A percentile compares a stretch with the other conserved stretches of the same genome.
Evolutionary conservation across 179 eudicot species (phyloP).

Genomic region (Carnegiea gigantea): DNA sequence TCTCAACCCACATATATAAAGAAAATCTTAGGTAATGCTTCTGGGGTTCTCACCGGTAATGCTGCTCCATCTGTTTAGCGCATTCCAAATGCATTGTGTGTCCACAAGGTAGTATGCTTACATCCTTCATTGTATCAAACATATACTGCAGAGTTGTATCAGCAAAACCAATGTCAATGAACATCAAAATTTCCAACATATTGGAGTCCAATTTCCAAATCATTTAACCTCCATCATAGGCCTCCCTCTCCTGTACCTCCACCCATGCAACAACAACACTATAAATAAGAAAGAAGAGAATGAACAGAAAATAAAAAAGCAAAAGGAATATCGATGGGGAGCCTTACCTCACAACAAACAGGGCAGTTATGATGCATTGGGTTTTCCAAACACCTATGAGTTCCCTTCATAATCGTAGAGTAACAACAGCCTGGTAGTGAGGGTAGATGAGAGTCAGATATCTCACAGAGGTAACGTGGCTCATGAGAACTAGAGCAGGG

Average conservation of each 20-base stretch:
- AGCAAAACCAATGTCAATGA: conserved; percentile 5
- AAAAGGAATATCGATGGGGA: too few relatives aligned
- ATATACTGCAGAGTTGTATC: conserved; percentile 43
- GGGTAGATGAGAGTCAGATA: conserved; percentile 2
- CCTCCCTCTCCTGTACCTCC: too few relatives aligned
- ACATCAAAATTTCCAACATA: neutral
- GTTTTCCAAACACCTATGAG: conserved; percentile 60
- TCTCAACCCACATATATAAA: neutral
- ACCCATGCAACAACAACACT: too few relatives aligned
- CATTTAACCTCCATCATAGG: neutral
- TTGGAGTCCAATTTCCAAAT: neutral
- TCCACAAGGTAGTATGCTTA: conserved; percentile 57
- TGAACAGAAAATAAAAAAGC: neutral
- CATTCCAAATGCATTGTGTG: conserved; percentile 69
- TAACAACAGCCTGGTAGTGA: conserved; percentile 49
- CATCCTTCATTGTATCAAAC: conserved; percentile 56
- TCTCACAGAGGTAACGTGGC: too few relatives aligned
- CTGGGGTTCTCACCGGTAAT: conserved; percentile 47
- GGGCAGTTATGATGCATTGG: conserved; percentile 79
- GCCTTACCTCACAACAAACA: conserved; percentile 59
- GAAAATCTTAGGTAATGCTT: neutral
- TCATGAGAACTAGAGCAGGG: neutral
- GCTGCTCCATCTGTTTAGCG: conserved; percentile 58
- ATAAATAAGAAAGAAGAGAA: too few relatives aligned
- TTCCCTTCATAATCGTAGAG: conserved; percentile 40